These are phyloP conservation scores for Scalesia atractyloides DNA, from an alignment of 129 eudicot species.

Conservation along the genomic window DNA sequence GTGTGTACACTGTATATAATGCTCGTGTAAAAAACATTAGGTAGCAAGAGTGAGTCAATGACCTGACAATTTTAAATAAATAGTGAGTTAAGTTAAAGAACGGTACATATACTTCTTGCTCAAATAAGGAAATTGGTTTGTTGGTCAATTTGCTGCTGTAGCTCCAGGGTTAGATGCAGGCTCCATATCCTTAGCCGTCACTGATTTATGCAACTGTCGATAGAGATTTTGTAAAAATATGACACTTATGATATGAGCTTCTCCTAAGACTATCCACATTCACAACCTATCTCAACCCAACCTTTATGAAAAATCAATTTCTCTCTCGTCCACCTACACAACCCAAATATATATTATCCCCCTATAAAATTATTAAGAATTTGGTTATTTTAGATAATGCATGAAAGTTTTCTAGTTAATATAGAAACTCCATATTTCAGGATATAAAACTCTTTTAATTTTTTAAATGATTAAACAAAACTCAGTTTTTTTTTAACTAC, in stretches of 20 bases:
- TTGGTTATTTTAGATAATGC: too few relatives aligned
- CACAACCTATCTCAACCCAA: too few relatives aligned
- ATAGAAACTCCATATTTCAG: too few relatives aligned
- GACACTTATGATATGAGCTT: constrained; percentile 5
- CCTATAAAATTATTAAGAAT: too few relatives aligned
- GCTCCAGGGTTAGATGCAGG: constrained; percentile 43
- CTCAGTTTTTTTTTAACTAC: too few relatives aligned
- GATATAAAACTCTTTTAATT: too few relatives aligned
- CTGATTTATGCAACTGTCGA: constrained; percentile 72
- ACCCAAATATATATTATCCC: too few relatives aligned
- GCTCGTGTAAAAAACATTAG: constrained; percentile 4
- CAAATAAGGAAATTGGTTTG: background rate
- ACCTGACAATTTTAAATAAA: background rate
- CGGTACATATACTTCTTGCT: constrained; percentile 14
- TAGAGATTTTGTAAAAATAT: constrained; percentile 13
- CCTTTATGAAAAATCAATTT: too few relatives aligned
- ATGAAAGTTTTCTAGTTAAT: too few relatives aligned
- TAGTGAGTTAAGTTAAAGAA: constrained; percentile 12
- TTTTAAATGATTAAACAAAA: too few relatives aligned
- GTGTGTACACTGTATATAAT: background rate
- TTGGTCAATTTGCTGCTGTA: constrained; percentile 19
- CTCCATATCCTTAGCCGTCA: constrained; percentile 61
- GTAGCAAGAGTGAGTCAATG: background rate
- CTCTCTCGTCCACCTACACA: too few relatives aligned
- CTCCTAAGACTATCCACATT: background rate